These are phyloP conservation scores for Vitis riparia DNA, from an alignment of 164 flowering plant genomes.

Conservation along the genomic window DNA sequence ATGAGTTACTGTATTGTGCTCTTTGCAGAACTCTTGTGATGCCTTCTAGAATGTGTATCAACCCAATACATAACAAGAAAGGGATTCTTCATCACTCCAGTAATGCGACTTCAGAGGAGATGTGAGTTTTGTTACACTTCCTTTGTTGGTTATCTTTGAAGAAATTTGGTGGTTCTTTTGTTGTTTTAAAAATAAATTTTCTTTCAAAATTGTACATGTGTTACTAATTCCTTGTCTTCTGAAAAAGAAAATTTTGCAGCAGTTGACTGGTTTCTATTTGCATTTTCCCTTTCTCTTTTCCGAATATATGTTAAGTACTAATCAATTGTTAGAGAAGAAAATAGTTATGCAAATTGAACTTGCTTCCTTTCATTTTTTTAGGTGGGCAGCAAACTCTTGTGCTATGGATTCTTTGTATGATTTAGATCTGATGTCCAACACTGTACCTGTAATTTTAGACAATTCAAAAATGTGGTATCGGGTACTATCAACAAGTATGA, in stretches of 20 bases:
- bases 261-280: neutral
- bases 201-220: neutral
- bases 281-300: neutral
- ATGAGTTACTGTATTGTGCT: neutral
- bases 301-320: neutral
- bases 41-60: slow-evolving; percentile 97
- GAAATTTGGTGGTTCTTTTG: neutral
- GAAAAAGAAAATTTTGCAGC: neutral
- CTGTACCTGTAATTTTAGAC: slow-evolving; percentile 85
- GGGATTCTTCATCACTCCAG: slow-evolving; percentile 68
- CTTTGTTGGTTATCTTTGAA: neutral
- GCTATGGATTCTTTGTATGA: slow-evolving; percentile 91
- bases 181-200: neutral
- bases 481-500: slow-evolving; percentile 76
- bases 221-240: neutral
- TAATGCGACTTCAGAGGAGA: slow-evolving; percentile 61
- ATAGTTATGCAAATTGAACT: slow-evolving; percentile 12
- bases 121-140: slow-evolving; percentile 32
- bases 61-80: slow-evolving; percentile 88
- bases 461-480: slow-evolving; percentile 79
- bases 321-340: neutral
- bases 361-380: slow-evolving; percentile 27
- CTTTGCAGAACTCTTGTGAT: slow-evolving; percentile 84
- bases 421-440: slow-evolving; percentile 76
- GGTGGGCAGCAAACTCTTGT: slow-evolving; percentile 86